Evolutionary conservation across 2,329 filamentous ascomycete species (phyloP).

Genomic region (Canariomyces notabilis): DNA sequence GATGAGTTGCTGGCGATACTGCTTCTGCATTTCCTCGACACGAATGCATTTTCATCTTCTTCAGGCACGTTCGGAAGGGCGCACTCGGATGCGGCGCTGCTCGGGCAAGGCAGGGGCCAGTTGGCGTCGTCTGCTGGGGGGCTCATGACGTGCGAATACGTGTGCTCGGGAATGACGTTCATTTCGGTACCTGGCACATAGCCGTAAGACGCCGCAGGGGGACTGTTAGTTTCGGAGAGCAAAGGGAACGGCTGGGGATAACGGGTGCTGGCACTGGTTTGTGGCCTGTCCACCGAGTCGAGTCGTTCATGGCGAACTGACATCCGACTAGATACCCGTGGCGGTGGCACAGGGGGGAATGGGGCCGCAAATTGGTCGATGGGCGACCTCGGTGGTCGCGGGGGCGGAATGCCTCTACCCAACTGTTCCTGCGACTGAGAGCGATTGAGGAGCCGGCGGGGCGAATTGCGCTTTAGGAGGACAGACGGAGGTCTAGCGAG

Average conservation of each 20-base stretch:
- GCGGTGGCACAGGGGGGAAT: constrained; percentile 42
- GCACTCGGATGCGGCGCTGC: constrained; percentile 36
- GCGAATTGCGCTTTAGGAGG: constrained; percentile 29
- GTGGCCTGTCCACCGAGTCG: constrained; percentile 41
- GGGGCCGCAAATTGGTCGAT: constrained; percentile 29
- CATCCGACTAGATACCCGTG: constrained; percentile 51
- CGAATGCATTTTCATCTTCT: constrained; percentile 50
- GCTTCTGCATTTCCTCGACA: constrained; percentile 35
- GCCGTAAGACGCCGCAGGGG: constrained; percentile 27
- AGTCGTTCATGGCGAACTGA: constrained; percentile 41
- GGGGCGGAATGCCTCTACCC: constrained; percentile 36
- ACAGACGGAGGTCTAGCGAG: constrained; percentile 25
- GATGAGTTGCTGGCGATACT: constrained; percentile 49
- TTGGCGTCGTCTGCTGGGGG: constrained; percentile 36
- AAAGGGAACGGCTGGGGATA: constrained; percentile 39
- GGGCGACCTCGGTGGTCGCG: constrained; percentile 47
- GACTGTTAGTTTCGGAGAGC: constrained; percentile 24
- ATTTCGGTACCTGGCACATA: constrained; percentile 27
- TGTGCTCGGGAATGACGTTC: constrained; percentile 23
- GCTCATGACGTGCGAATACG: constrained; percentile 38
- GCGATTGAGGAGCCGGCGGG: constrained; percentile 38
- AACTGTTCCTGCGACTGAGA: constrained; percentile 48
- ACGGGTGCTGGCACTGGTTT: constrained; percentile 42
- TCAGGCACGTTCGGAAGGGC: constrained; percentile 57
- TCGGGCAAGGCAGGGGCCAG: constrained; percentile 40